Evolutionary conservation across 768 basidiomycete species (phyloP).

Genomic region (Artomyces pyxidatus): DNA sequence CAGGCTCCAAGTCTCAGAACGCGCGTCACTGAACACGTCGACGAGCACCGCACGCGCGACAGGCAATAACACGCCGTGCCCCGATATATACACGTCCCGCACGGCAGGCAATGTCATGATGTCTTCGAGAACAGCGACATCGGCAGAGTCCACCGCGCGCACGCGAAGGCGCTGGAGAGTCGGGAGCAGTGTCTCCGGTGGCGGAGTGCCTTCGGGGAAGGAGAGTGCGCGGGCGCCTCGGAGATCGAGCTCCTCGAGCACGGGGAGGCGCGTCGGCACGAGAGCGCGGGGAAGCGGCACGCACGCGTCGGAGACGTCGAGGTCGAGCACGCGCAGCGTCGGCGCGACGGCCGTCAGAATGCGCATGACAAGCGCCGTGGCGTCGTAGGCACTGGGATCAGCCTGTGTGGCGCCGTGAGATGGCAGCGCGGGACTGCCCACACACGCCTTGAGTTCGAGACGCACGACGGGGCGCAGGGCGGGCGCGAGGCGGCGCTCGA

Average conservation of each 20-base stretch:
- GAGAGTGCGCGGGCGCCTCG: background rate
- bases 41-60: too few relatives aligned
- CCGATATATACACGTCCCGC: too few relatives aligned
- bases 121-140: background rate
- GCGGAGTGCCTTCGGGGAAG: too few relatives aligned
- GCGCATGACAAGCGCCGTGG: background rate
- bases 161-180: background rate
- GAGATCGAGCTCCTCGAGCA: background rate
- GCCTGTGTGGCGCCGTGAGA: too few relatives aligned
- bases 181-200: background rate
- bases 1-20: too few relatives aligned
- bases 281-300: background rate
- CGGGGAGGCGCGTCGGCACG: background rate
- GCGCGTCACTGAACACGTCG: too few relatives aligned
- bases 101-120: too few relatives aligned
- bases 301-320: background rate
- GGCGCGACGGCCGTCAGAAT: background rate
- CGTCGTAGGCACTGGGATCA: background rate
- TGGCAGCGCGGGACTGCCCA: too few relatives aligned
- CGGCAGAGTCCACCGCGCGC: too few relatives aligned
- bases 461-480: slow-evolving; percentile 21
- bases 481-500: slow-evolving; percentile 16
- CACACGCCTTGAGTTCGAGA: slow-evolving; percentile 19
- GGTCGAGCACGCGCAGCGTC: background rate
- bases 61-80: too few relatives aligned